A percentile compares a stretch with the other conserved stretches of the same genome.
Evolutionary conservation across 306 rosid genomes (phyloP).

Genomic region (Pyrus communis): DNA sequence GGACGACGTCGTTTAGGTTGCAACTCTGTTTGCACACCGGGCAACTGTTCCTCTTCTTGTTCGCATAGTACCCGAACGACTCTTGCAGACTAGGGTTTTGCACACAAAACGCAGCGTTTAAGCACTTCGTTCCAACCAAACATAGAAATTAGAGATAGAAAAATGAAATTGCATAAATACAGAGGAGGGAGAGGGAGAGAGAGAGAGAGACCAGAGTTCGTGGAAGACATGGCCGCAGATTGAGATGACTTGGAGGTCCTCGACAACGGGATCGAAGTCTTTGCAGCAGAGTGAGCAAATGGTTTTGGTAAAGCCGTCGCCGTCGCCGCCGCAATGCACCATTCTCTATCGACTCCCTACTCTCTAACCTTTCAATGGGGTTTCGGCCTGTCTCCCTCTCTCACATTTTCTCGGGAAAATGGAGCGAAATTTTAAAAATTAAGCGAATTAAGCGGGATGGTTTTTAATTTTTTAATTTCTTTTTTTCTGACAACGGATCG

Average conservation of each 20-base stretch:
- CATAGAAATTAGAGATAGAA: background rate
- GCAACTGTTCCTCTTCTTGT: constrained; percentile 58
- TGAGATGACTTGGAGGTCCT: constrained; percentile 79
- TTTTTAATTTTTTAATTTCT: background rate
- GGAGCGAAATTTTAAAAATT: constrained; percentile 5
- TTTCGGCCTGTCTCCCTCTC: background rate
- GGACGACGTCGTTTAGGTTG: constrained; percentile 38
- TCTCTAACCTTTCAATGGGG: background rate
- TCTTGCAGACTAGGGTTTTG: constrained; percentile 58
- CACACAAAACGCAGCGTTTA: constrained; percentile 11
- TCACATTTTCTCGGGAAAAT: background rate
- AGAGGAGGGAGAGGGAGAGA: background rate
- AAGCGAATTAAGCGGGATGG: background rate
- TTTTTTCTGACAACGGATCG: no score
- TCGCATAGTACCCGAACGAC: constrained; percentile 76
- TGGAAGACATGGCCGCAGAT: constrained; percentile 94
- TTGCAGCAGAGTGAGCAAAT: constrained; percentile 94
- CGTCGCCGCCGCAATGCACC: constrained; percentile 22
- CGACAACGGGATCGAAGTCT: constrained; percentile 61
- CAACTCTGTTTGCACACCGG: constrained; percentile 88
- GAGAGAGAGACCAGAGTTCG: constrained; percentile 78
- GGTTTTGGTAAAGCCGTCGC: constrained; percentile 34
- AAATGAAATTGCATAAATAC: background rate
- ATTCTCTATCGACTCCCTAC: constrained; percentile 9
- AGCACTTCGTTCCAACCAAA: background rate